Evolutionary conservation across 768 basidiomycete species (phyloP), one percentile per base, ranked within the genome.

Genomic region (Pleurotus tuoliensis): DNA sequence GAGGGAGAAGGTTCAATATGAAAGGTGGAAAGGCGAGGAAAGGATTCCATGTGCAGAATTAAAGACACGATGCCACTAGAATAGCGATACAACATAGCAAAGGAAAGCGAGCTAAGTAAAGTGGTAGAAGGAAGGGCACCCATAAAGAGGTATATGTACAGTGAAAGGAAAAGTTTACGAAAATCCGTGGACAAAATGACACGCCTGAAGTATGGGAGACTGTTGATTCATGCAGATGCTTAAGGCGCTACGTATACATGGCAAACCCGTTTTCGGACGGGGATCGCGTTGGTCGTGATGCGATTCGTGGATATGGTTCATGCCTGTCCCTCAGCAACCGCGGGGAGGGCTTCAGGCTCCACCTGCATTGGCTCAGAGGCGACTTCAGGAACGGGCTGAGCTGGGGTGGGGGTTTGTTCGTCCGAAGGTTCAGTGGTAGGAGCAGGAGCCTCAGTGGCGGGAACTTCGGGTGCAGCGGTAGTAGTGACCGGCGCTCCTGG

Each of bases 31-130:
- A 41, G 12, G 37, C n/a, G 16, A 8, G 18, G 24, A 53, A 22
- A 50, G 20, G 27, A 27, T 12, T 50, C 48, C 48, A 27, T 50
- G 27, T n/a, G 20, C 18, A 34, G 24, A n/a, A 53, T 40, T 39
- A 53, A 41, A 53, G 39, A 53, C 24, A 41, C 12, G 41, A 25
- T 39, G 39, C 39, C 51, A 53, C 20, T 53, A 53, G 16, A 27
- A 34, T 50, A 50, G 48, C 48, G 48, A 50, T 53, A 53, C 51
- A 53, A 53, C 51, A 44, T 22, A 53, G 51, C 39, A 13, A 34
- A 41, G n/a, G 51, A 53, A 41, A 53, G 27, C 37, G 25, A 41
- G 15, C 38, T 38, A 22, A n/a, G 16, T 40, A 13, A 24, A 41
- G 39, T 24, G 22, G 48, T 27, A n/a, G 24, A 38, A 53, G 39